phyloP scores from a whole-genome alignment of 2,329 filamentous ascomycete species.

The Phoma sp. region DNA sequence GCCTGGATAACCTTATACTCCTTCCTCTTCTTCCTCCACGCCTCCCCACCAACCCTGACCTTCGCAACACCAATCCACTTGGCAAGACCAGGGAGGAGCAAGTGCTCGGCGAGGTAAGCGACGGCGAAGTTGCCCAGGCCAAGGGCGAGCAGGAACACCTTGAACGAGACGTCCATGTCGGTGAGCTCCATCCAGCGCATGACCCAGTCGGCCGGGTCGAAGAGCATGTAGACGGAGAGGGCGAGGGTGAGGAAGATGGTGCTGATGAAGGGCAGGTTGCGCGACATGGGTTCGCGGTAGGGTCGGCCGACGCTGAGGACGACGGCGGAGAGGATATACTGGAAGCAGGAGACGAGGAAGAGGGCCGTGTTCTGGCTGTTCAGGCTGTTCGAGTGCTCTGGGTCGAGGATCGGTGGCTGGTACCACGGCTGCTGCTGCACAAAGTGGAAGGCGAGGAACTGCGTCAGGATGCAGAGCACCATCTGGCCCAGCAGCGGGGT shows the following conservation, averaged over 20 bases:
- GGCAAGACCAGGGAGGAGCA: constrained; percentile 72
- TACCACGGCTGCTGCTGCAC: constrained; percentile 86
- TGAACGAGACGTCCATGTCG: constrained; percentile 73
- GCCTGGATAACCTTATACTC: constrained; percentile 77
- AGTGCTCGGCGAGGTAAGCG: constrained; percentile 75
- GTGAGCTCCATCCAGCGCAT: constrained; percentile 84
- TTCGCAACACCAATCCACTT: constrained; percentile 69
- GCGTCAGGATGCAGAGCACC: constrained; percentile 76
- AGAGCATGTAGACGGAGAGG: constrained; percentile 80
- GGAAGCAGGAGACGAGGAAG: constrained; percentile 89
- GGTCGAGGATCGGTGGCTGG: constrained; percentile 77
- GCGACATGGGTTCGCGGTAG: constrained; percentile 79
- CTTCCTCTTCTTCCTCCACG: constrained; percentile 71
- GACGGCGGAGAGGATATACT: constrained; percentile 90
- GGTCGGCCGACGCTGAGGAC: constrained; percentile 91
- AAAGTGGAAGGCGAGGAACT: constrained; percentile 73
- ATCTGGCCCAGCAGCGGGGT: constrained; percentile 91
- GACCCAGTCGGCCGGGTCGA: constrained; percentile 74
- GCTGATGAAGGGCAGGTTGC: constrained; percentile 84
- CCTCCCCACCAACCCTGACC: constrained; percentile 60
- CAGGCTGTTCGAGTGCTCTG: constrained; percentile 80
- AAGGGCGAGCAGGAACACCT: constrained; percentile 72
- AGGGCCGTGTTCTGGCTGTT: constrained; percentile 94
- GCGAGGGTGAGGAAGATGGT: constrained; percentile 74
- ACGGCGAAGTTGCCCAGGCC: constrained; percentile 72